These are phyloP conservation scores for Rubia yunnanensis DNA, from an alignment of 257 asterid species.

Conservation along the genomic window DNA sequence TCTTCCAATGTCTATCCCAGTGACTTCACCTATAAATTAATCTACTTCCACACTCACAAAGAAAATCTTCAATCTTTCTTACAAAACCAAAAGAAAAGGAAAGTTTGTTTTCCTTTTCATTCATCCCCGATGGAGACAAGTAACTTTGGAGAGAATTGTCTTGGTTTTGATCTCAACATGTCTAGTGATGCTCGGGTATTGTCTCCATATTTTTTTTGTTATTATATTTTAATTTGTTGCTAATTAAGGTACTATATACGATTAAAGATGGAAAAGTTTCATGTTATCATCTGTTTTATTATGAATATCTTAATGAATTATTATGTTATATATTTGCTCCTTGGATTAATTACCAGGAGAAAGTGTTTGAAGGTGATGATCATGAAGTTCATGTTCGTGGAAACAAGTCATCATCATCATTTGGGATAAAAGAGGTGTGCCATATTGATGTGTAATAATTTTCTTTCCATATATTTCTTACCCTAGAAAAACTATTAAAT, in stretches of 20 bases:
- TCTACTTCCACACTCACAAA: background rate
- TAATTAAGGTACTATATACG: no score
- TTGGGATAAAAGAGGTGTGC: conserved; percentile 14
- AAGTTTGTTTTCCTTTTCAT: background rate
- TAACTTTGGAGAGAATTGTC: conserved; percentile 3
- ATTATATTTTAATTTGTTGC: background rate
- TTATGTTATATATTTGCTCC: no score
- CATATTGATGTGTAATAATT: background rate
- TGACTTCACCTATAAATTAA: background rate
- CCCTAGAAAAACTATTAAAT: no score
- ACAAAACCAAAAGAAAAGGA: background rate
- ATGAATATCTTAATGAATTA: background rate
- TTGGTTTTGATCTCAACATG: conserved; percentile 26
- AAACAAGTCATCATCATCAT: conserved; percentile 2
- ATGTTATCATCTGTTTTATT: background rate
- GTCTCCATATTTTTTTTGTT: background rate
- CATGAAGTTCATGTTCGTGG: background rate
- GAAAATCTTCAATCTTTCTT: background rate
- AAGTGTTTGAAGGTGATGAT: conserved; percentile 13
- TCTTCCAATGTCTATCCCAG: background rate
- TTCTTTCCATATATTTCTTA: background rate
- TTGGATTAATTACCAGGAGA: no score
- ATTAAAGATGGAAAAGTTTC: no score
- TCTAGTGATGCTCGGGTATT: conserved; percentile 11
- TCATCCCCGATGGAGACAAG: conserved; percentile 7